Conservation (phyloP, 1,284 basidiomycete genomes). For the Apiotrichum brassicae region DNA sequence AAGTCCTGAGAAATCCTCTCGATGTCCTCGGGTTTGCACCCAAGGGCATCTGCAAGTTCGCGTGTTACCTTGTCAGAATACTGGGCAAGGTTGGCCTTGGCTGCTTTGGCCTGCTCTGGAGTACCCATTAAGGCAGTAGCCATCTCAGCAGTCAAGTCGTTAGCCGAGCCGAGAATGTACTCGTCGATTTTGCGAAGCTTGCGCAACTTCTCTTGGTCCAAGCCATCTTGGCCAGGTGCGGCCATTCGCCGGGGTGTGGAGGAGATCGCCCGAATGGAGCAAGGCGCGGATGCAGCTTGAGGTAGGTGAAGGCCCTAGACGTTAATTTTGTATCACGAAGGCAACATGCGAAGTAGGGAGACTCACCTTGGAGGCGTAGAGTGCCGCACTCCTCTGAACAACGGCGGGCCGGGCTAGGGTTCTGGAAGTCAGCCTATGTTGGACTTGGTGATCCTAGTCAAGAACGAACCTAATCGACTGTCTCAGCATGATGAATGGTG, state of each 20-base stretch:
- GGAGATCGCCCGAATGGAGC: background rate
- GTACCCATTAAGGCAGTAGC: background rate
- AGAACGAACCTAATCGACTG: background rate
- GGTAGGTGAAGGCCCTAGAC: too few relatives aligned
- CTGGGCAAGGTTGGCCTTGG: background rate
- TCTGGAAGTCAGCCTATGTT: too few relatives aligned
- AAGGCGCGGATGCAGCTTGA: background rate
- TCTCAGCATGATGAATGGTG: background rate
- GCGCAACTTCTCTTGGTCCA: background rate
- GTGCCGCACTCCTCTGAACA: too few relatives aligned
- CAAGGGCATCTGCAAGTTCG: background rate
- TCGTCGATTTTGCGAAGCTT: background rate
- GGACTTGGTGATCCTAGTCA: too few relatives aligned
- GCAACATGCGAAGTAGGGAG: background rate
- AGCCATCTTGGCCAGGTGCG: background rate
- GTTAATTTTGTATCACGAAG: background rate
- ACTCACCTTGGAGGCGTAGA: background rate
- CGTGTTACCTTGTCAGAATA: background rate
- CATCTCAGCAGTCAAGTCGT: background rate
- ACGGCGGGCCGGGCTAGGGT: too few relatives aligned
- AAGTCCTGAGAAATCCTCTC: background rate
- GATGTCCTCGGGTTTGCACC: constrained; percentile 1
- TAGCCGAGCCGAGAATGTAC: background rate
- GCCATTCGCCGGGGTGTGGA: background rate
- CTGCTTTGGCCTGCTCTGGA: background rate